phyloP scores from a whole-genome alignment of 306 rosid genomes.

The Trichosanthes cucumerina region DNA sequence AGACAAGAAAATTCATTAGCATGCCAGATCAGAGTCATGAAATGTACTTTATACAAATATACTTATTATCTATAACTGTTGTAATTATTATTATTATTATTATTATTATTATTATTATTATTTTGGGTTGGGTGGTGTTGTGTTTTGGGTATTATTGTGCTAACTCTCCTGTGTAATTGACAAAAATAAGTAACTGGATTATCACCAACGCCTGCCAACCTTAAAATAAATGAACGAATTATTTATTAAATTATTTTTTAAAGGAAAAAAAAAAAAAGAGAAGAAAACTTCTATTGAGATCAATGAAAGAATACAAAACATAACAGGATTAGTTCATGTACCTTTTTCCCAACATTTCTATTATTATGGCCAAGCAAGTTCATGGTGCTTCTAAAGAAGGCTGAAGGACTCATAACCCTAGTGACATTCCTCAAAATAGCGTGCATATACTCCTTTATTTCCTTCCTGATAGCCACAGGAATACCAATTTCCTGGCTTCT shows the following conservation, averaged over 20 bases:
- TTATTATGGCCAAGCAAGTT: constrained; percentile 54
- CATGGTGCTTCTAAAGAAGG: constrained; percentile 49
- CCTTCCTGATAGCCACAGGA: constrained; percentile 42
- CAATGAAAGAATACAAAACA: neutral
- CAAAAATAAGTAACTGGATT: neutral
- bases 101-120: neutral
- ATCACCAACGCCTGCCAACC: neutral
- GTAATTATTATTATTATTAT: neutral
- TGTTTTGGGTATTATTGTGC: neutral
- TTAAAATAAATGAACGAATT: neutral
- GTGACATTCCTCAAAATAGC: constrained; percentile 42
- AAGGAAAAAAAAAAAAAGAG: neutral
- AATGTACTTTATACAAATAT: neutral
- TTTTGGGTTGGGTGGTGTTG: neutral
- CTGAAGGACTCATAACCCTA: constrained; percentile 43
- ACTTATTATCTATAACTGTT: neutral
- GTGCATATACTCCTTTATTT: constrained; percentile 47
- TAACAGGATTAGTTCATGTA: constrained; percentile 14
- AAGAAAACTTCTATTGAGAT: neutral
- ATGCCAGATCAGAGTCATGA: neutral
- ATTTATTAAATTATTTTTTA: neutral
- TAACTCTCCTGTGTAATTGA: neutral
- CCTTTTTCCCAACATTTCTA: constrained; percentile 57
- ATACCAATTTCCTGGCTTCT: constrained; percentile 35
- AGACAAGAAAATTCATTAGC: neutral